Conservation (phyloP, 495 filamentous ascomycete species). For the Penicillium parvum region DNA sequence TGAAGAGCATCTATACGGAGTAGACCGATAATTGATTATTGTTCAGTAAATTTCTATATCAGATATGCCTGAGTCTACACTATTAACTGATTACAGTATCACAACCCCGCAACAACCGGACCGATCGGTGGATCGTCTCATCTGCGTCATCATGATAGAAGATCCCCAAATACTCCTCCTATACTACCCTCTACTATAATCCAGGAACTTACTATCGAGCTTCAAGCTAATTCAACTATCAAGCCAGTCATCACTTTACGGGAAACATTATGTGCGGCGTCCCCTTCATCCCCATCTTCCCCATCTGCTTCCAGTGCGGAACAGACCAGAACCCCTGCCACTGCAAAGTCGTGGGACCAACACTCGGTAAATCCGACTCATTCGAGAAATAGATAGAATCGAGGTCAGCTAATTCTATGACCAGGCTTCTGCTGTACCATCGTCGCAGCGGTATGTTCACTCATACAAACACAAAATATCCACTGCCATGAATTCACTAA, state of each 20-base stretch:
- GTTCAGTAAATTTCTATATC: too few species aligned
- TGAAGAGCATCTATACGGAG: too few species aligned
- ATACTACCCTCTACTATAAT: too few species aligned
- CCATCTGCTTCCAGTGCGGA: slow-evolving; percentile 53
- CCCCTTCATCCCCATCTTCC: slow-evolving; percentile 41
- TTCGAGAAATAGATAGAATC: not conserved
- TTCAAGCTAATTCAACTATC: too few species aligned
- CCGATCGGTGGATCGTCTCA: slow-evolving; percentile 17
- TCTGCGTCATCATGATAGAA: slow-evolving; percentile 27
- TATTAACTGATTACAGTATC: too few species aligned
- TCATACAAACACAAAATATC: not conserved
- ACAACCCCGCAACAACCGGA: slow-evolving; percentile 3
- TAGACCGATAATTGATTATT: too few species aligned
- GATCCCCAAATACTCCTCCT: not conserved
- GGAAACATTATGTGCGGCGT: slow-evolving; percentile 35
- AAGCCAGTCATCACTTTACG: too few species aligned
- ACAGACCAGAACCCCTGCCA: slow-evolving; percentile 59
- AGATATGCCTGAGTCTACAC: too few species aligned
- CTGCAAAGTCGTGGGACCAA: slow-evolving; percentile 60
- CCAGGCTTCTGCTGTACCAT: slow-evolving; percentile 45
- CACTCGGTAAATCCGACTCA: slow-evolving; percentile 35
- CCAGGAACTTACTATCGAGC: too few species aligned
- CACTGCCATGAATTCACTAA: not conserved
- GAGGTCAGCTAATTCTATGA: not conserved
- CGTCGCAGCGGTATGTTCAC: slow-evolving; percentile 48